Evolutionary conservation across 768 basidiomycete genomes (phyloP).

Genomic region (Suillus subaureus): DNA sequence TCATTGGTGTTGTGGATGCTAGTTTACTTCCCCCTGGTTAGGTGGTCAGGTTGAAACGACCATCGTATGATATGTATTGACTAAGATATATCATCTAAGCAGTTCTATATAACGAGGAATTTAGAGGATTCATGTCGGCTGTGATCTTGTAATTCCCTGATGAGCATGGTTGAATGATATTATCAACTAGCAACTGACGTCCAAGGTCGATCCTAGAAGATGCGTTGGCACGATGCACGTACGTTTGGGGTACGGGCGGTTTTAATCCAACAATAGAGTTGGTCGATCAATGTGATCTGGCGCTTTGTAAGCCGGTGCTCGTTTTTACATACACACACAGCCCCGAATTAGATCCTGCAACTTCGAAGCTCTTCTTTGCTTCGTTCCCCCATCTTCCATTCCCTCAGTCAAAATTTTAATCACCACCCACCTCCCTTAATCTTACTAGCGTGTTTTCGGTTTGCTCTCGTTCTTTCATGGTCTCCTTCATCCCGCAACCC

Average conservation of each 20-base stretch:
- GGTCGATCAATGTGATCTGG: too few relatives aligned
- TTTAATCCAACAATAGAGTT: too few relatives aligned
- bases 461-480: too few relatives aligned
- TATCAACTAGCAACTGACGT: not conserved
- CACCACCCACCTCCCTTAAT: too few relatives aligned
- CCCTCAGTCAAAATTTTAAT: too few relatives aligned
- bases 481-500: too few relatives aligned
- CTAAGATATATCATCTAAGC: not conserved
- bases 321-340: too few relatives aligned
- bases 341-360: too few relatives aligned
- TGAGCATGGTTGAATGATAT: not conserved
- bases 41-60: slow-evolving; percentile 13
- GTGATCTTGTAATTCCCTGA: not conserved
- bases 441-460: too few relatives aligned
- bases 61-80: not conserved
- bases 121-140: not conserved
- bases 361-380: too few relatives aligned
- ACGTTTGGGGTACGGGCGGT: not conserved
- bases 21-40: slow-evolving; percentile 94
- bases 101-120: not conserved
- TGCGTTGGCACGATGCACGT: not conserved
- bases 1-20: slow-evolving; percentile 73
- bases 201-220: not conserved
- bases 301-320: too few relatives aligned
- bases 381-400: too few relatives aligned